phyloP scores from a whole-genome alignment of 2,329 filamentous ascomycete genomes.

The Stachybotrys chartarum region DNA sequence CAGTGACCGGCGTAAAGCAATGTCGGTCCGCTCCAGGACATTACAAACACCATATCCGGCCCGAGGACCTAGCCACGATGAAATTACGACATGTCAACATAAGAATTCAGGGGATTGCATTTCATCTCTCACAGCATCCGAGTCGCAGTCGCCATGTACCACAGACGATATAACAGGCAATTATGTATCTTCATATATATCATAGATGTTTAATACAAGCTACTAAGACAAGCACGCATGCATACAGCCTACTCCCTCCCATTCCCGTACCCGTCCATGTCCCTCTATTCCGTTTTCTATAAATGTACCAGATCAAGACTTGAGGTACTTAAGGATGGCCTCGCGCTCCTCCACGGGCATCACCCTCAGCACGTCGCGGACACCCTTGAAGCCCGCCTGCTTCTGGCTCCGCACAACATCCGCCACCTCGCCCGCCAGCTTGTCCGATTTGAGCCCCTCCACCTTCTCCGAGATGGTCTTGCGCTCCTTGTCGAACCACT shows the following conservation, averaged over 20 bases:
- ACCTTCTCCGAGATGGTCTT: conserved; percentile 78
- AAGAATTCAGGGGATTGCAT: too few species aligned
- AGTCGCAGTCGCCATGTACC: too few species aligned
- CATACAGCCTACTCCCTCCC: neutral
- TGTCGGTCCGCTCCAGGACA: too few species aligned
- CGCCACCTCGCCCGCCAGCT: conserved; percentile 42
- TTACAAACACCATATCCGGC: too few species aligned
- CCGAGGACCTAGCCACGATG: too few species aligned
- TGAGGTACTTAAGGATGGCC: conserved; percentile 59
- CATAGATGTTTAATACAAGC: neutral
- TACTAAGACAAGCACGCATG: neutral
- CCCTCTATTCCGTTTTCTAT: neutral
- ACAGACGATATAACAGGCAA: too few species aligned
- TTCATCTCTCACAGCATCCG: too few species aligned
- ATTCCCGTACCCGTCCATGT: neutral
- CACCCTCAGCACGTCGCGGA: conserved; percentile 77
- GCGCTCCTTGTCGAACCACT: conserved; percentile 95
- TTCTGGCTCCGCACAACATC: conserved; percentile 37
- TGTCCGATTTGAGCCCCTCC: conserved; percentile 73
- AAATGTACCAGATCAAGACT: conserved; percentile 7
- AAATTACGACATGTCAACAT: too few species aligned
- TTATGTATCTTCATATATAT: neutral
- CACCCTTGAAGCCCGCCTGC: conserved; percentile 73
- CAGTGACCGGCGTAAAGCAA: too few species aligned
- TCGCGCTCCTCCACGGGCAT: conserved; percentile 87